phyloP scores from a whole-genome alignment of 129 eudicot genomes.

The Helichrysum umbraculigerum region DNA sequence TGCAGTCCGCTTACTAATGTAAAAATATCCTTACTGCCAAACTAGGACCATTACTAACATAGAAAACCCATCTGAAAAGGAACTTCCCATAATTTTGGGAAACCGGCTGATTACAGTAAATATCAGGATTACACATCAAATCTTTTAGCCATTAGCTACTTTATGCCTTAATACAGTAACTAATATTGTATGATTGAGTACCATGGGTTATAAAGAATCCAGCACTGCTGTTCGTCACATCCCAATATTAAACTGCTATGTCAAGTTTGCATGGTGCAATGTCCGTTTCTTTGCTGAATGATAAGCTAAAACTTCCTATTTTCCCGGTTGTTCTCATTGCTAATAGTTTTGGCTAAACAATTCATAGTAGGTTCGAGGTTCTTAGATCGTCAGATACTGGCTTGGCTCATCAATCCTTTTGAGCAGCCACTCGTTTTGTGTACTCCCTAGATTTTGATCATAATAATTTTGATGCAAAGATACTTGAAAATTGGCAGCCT shows the following conservation, averaged over 20 bases:
- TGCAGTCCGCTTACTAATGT: not conserved
- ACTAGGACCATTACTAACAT: not conserved
- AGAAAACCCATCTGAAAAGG: no score
- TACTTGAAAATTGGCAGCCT: constrained; percentile 58
- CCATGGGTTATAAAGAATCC: not conserved
- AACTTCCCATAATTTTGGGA: no score
- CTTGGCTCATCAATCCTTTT: not conserved
- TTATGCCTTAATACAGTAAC: not conserved
- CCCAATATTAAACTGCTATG: not conserved
- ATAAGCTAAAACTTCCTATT: not conserved
- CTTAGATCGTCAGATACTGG: not conserved
- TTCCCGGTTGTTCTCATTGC: not conserved
- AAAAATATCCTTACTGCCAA: not conserved
- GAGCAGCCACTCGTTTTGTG: not conserved
- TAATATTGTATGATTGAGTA: not conserved
- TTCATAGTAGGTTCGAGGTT: not conserved
- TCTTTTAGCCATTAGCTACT: not conserved
- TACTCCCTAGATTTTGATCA: not conserved
- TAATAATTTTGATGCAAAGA: not conserved
- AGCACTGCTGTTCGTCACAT: not conserved
- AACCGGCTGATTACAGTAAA: no score
- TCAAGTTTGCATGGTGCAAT: not conserved
- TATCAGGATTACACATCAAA: not conserved
- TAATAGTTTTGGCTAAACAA: not conserved
- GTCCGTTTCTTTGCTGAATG: not conserved